Conservation (phyloP, 352 stramenopile species). For the Phytopythium sindhum region DNA sequence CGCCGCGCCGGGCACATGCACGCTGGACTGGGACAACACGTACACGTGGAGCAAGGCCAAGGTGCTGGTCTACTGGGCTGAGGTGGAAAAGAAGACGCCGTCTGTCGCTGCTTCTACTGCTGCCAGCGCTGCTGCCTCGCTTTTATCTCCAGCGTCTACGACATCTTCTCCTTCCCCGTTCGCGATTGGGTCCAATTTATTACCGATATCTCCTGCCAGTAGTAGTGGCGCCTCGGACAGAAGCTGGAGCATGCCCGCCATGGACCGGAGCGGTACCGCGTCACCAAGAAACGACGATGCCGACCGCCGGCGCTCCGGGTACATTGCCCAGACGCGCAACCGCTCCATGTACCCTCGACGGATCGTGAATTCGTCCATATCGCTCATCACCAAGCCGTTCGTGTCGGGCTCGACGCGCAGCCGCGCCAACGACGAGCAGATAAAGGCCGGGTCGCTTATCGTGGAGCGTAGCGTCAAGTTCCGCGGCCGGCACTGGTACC, state of each 20-base stretch:
- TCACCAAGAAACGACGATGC: slow-evolving; percentile 12
- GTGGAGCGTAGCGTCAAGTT: slow-evolving; percentile 74
- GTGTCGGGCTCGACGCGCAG: slow-evolving; percentile 15
- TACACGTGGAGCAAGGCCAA: slow-evolving; percentile 82
- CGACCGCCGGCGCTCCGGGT: slow-evolving; percentile 50
- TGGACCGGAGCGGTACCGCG: background rate
- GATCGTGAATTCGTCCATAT: slow-evolving; percentile 72
- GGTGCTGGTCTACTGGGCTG: slow-evolving; percentile 71
- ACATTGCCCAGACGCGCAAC: slow-evolving; percentile 63
- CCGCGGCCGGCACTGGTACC: slow-evolving; percentile 68
- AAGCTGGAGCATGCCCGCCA: background rate
- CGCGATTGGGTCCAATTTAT: background rate
- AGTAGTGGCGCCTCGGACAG: background rate
- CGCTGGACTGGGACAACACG: slow-evolving; percentile 79
- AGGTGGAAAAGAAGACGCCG: slow-evolving; percentile 40
- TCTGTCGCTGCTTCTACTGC: background rate
- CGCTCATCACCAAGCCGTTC: slow-evolving; percentile 70
- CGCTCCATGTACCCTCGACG: slow-evolving; percentile 54
- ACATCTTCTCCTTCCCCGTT: background rate
- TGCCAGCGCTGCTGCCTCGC: background rate
- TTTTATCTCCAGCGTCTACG: background rate
- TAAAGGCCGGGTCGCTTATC: slow-evolving; percentile 58
- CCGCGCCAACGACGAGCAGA: slow-evolving; percentile 15
- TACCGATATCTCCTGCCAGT: background rate
- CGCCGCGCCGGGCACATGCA: slow-evolving; percentile 41